Conservation (phyloP, 768 basidiomycete genomes). For the Boletus speciosus region DNA sequence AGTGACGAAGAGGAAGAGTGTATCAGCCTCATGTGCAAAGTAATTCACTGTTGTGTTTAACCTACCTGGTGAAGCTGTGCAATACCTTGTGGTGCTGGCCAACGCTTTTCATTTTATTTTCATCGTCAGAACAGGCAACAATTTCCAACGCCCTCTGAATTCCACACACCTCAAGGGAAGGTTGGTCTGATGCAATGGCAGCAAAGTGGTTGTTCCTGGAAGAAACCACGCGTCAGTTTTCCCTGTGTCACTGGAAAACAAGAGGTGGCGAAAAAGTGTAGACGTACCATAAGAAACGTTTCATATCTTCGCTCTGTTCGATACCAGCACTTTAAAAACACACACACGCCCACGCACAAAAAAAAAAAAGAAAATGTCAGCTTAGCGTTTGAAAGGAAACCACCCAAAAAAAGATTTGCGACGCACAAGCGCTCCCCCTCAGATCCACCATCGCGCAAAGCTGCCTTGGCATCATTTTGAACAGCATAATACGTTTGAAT, state of each 20-base stretch:
- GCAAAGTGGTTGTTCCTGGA: constrained; percentile 71
- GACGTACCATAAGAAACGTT: constrained; percentile 63
- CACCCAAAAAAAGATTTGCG: background rate
- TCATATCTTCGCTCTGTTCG: constrained; percentile 68
- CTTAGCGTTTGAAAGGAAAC: background rate
- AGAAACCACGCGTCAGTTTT: background rate
- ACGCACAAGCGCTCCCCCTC: constrained; percentile 51
- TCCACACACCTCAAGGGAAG: constrained; percentile 52
- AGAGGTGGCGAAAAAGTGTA: background rate
- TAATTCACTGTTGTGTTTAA: background rate
- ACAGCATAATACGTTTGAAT: constrained; percentile 50
- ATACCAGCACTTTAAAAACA: constrained; percentile 53
- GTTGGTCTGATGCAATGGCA: constrained; percentile 65
- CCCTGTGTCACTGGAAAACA: background rate
- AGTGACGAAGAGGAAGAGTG: background rate
- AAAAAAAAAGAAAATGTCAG: background rate
- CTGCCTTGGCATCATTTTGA: constrained; percentile 44
- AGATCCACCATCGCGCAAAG: constrained; percentile 34
- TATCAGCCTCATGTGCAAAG: background rate
- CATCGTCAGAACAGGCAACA: background rate
- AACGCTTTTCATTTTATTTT: constrained; percentile 32
- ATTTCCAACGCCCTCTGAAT: background rate
- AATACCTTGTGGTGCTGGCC: constrained; percentile 47
- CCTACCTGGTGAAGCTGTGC: constrained; percentile 55
- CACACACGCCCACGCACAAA: too few species aligned